Evolutionary conservation across 23 red algal species (phyloP), one percentile per base, ranked within the genome.

Genomic region (Gracilaria gracilis): DNA sequence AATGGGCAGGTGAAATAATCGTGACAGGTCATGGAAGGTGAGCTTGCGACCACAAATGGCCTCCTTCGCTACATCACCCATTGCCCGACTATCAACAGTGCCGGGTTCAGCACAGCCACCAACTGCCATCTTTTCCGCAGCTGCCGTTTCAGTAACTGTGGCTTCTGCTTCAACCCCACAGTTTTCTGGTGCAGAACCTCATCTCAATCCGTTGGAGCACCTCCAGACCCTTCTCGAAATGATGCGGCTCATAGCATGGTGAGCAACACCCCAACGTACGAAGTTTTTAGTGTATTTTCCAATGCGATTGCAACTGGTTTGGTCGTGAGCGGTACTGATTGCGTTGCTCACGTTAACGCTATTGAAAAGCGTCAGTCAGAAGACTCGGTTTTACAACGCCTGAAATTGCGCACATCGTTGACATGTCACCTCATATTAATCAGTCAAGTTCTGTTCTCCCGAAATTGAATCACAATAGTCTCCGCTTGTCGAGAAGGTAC

Each of bases 1-100:
- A 53, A 97, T 97, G 17, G 95, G 95, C 21, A 97, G 75, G 48
- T 93, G 90, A 64, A 97, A 97, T 44, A 32, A 82, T 38, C 88
- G 76, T 2, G 88, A 72, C 14, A 92, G 79, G 21, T 92, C 88
- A 6, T 92, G 58, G 47, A 83, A 92, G 0, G 88, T 66, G 17
- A 92, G 75, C 28, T 24, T 33, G 55, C 86, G 86, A 25, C 31
- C 35, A 73, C 49, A 21, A 29, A 61, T 32, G 39, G 65, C 35
- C 49, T 54, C 24, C 67, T 31, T 55, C 28, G 83, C 92, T 54
- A 79, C 87, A 15, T 72, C 79, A 15, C 73, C 85, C 27, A 54
- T 44, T 17, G 85, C 72, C 17, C 75, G 75, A 7, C 55, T 75
- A 0, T 90, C 87, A 70, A 37, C 65, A 6, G 39, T 86, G 40